Conservation (phyloP, 805 yeast genomes). For the Candida dajiaensis region DNA sequence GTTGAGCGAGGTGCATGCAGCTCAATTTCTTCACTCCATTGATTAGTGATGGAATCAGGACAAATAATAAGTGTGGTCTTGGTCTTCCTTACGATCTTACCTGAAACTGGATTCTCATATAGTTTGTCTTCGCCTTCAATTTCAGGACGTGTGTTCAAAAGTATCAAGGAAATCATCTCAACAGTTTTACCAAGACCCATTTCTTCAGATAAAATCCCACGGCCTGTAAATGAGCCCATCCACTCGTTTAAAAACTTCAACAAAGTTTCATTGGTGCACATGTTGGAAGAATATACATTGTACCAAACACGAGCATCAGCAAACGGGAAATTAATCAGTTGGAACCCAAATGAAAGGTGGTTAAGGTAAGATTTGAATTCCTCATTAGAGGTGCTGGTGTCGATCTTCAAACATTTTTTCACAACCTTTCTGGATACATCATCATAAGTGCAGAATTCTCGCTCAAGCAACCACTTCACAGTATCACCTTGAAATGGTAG, state of each 20-base stretch:
- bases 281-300: conserved; percentile 45
- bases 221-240: conserved; percentile 20
- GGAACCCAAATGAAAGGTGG: conserved; percentile 50
- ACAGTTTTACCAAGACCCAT: conserved; percentile 98
- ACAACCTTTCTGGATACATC: conserved; percentile 21
- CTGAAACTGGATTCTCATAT: conserved; percentile 4
- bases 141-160: conserved; percentile 51
- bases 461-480: conserved; percentile 48
- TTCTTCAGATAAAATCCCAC: conserved; percentile 81
- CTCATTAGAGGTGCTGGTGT: conserved; percentile 14
- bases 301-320: conserved; percentile 31
- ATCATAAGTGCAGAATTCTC: conserved; percentile 40
- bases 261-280: conserved; percentile 31
- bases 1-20: conserved; percentile 54
- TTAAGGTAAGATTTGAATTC: conserved; percentile 27
- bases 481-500: conserved; percentile 49
- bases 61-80: conserved; percentile 79
- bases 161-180: conserved; percentile 64
- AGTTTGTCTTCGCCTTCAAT: conserved; percentile 2
- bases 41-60: conserved; percentile 77
- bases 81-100: conserved; percentile 31
- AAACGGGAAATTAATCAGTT: conserved; percentile 16
- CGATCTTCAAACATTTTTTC: conserved; percentile 18
- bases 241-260: conserved; percentile 19
- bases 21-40: conserved; percentile 77